Evolutionary conservation across 176 grass and related monocot genomes (phyloP).

Genomic region (sorghum (Sorghum bicolor)): Sorghum_bicolor_NCBIv3 NC_012872.2:72538501-72539000

Average conservation of each 20-base stretch:
- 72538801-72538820: neutral
- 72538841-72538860: neutral
- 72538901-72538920: neutral
- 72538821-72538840: neutral
- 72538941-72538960: neutral
- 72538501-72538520: conserved; percentile 73
- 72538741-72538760: conserved; percentile 86
- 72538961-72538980: neutral
- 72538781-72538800: conserved; percentile 22
- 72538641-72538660: conserved; percentile 86
- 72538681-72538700: conserved; percentile 79
- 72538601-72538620: conserved; percentile 93
- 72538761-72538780: conserved; percentile 91
- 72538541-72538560: conserved; percentile 86
- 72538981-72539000: neutral
- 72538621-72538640: conserved; percentile 97
- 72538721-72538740: conserved; percentile 68
- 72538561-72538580: conserved; percentile 92
- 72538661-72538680: conserved; percentile 84
- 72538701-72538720: conserved; percentile 80
- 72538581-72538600: conserved; percentile 90
- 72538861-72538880: neutral
- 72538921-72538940: neutral
- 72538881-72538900: neutral
- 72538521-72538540: conserved; percentile 43